These are phyloP conservation scores for Gliomastix tumulicola DNA, from an alignment of 2,329 filamentous ascomycete species.

Conservation along the genomic window DNA sequence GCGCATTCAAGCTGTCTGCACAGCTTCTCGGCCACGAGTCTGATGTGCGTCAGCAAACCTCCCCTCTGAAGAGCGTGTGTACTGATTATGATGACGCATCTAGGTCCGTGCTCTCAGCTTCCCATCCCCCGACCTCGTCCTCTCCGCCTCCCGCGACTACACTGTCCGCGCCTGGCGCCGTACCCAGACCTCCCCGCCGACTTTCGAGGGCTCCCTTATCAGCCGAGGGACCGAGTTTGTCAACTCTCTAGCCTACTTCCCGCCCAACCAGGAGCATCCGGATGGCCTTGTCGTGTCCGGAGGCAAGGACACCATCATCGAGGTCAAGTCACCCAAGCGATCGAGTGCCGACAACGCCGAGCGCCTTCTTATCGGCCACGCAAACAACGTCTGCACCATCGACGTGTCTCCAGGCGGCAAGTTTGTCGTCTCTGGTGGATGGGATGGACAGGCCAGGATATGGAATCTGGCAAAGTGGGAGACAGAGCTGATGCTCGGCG, in stretches of 20 bases:
- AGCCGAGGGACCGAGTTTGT: slow-evolving; percentile 79
- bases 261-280: slow-evolving; percentile 59
- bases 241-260: slow-evolving; percentile 74
- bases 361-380: slow-evolving; percentile 78
- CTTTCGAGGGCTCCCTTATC: slow-evolving; percentile 71
- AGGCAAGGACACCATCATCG: slow-evolving; percentile 88
- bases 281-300: slow-evolving; percentile 81
- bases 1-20: slow-evolving; percentile 88
- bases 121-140: slow-evolving; percentile 61
- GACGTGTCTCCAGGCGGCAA: slow-evolving; percentile 67
- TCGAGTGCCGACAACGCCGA: slow-evolving; percentile 70
- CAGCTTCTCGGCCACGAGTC: slow-evolving; percentile 84
- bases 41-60: slow-evolving; percentile 63
- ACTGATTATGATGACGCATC: neutral
- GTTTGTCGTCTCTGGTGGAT: slow-evolving; percentile 84
- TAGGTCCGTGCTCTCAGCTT: slow-evolving; percentile 89
- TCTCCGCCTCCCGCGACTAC: slow-evolving; percentile 87
- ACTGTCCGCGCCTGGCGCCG: slow-evolving; percentile 84
- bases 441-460: slow-evolving; percentile 82
- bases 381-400: slow-evolving; percentile 80
- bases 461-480: slow-evolving; percentile 89
- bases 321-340: slow-evolving; percentile 69
- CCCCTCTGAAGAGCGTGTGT: neutral
- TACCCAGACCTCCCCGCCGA: slow-evolving; percentile 55
- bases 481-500: slow-evolving; percentile 60